Conservation (phyloP, 148 eudicot species). For the Fallopia convolvulus region DNA sequence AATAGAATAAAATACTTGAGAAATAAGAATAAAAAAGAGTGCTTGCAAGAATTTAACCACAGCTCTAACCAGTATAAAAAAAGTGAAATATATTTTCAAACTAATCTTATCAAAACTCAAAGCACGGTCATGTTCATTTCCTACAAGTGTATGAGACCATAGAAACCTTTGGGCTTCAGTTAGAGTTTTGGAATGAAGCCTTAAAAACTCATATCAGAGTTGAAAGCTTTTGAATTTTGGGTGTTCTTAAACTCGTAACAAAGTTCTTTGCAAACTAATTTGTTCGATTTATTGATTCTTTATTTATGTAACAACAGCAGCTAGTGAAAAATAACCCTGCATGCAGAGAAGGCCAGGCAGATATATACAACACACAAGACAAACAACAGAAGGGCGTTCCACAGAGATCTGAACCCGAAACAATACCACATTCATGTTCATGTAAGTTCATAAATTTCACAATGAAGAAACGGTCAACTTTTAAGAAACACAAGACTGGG, state of each 20-base stretch:
- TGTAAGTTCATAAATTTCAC: not conserved
- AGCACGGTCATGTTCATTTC: not conserved
- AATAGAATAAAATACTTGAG: not conserved
- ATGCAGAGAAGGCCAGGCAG: not conserved
- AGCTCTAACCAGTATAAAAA: not conserved
- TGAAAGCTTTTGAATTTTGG: not conserved
- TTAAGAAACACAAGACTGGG: not conserved
- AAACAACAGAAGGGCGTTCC: not conserved
- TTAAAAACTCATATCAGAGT: not conserved
- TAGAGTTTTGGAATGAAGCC: not conserved
- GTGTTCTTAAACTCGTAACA: not conserved
- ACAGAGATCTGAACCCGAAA: not conserved
- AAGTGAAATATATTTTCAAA: not conserved
- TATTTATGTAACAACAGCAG: not conserved
- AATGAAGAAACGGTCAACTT: not conserved
- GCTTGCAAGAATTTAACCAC: not conserved
- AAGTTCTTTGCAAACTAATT: not conserved
- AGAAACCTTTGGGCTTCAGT: not conserved
- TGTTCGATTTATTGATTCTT: not conserved
- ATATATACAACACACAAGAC: not conserved
- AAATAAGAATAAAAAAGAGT: too few relatives aligned
- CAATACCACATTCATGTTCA: not conserved
- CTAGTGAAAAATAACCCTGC: not conserved
- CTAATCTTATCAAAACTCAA: not conserved
- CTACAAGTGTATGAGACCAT: not conserved